Evolutionary conservation across 805 yeast species (phyloP).

Genomic region (Suhomyces xylopsoci): DNA sequence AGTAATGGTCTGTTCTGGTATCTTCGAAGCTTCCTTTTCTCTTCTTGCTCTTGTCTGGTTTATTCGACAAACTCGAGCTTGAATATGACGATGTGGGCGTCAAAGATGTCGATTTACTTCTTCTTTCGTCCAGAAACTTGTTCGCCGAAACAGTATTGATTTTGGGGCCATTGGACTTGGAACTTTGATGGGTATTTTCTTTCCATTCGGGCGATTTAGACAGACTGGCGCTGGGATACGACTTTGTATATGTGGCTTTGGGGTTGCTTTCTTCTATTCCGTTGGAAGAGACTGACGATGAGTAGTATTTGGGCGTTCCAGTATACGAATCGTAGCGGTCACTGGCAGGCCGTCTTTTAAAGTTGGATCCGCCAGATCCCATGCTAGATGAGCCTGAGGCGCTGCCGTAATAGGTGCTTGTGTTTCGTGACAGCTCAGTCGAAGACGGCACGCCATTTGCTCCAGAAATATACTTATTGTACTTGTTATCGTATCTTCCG

Average conservation of each 20-base stretch:
- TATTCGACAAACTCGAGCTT: background rate
- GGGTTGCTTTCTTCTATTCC: constrained; percentile 3
- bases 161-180: background rate
- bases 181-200: background rate
- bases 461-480: constrained; percentile 11
- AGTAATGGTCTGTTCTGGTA: background rate
- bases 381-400: background rate
- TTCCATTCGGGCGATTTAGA: constrained; percentile 1
- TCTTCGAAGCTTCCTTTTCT: background rate
- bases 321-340: constrained; percentile 21
- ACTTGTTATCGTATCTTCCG: constrained; percentile 10
- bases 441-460: constrained; percentile 1
- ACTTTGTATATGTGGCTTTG: constrained; percentile 1
- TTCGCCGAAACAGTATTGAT: constrained; percentile 3
- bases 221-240: background rate
- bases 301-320: constrained; percentile 10
- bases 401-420: constrained; percentile 6
- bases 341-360: constrained; percentile 13
- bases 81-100: background rate
- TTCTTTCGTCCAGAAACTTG: constrained; percentile 10
- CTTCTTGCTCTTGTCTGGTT: background rate
- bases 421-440: background rate
- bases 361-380: background rate
- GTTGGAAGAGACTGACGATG: constrained; percentile 3
- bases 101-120: constrained; percentile 5